Evolutionary conservation across 495 filamentous ascomycete genomes (phyloP), one percentile per base, ranked within the genome.

Genomic region (Daldinia decipiens): DNA sequence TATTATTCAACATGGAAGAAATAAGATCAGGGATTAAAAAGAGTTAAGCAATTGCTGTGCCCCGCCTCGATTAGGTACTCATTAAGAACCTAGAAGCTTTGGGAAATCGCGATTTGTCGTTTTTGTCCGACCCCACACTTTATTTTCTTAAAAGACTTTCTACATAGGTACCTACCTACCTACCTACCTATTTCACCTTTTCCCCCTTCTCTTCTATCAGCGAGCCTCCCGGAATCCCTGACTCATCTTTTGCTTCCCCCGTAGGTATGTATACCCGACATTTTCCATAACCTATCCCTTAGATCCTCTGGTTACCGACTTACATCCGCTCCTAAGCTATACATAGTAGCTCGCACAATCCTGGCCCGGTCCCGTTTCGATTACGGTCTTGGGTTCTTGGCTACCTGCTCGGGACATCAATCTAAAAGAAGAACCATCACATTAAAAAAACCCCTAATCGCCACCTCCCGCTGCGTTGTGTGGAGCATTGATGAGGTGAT

Each of bases 401-500:
- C 70, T 62, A 66, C 32, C 39, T 64, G 17, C 55, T 38, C 50
- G 58, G 40, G 43, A 40, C 11, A 52, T 32, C 53, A 39, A 43
- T 58, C 43, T 52, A 32, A 38, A 43, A 50, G n/a, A 63, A 27
- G 31, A n/a, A 31, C 13, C 53, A 31, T 38, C 15, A 9, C 4
- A 45, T 55, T 36, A 36, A 57, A 66, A 50, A 50, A 36, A 57
- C 40, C 60, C 70, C 61, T 62, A 73, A 73, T 73, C 57, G 70
- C 70, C 70, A 73, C 65, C n/a, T 65, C 38, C 60, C 0, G 45
- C 27, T 34, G 32, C 11, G 32, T 17, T 52, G 60, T 68, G 70
- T 68, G 65, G 70, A 68, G 61, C 40, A 63, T 40, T 21, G 60
- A 72, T 72, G 70, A 73, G 65, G 70, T 73, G 70, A 73, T 73